Base-by-base conservation (phyloP, 73 alveolate genomes). In the Breviolum minutum region DNA sequence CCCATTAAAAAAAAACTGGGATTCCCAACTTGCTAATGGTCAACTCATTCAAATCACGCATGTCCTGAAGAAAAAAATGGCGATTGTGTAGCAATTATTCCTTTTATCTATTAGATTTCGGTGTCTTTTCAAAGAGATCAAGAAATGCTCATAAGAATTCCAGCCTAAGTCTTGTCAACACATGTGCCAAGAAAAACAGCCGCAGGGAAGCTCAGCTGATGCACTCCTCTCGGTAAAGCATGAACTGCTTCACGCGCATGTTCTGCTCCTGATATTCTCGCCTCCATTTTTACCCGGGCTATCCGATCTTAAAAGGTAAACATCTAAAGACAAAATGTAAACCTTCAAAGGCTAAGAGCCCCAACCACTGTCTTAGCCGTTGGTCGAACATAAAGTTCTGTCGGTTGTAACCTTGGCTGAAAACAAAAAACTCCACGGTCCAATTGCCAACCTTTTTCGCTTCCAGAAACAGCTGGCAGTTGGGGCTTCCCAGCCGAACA, bases 221-320 rank as follows among this genome's bases (percentile, higher is more conserved):
- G 60, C 62, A 70, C 54, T 83, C 99, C 94, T 94, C 94, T 27
- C 99, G 82, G 86, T 94, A 94, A 13, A 79, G 99, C 99, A 80
- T 81, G 54, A 94, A 94, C 86, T 80, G 99, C 99, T 94, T 94
- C 86, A 94, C 92, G 24, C 99, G 94, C 99, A 94, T 94, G 85
- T 94, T 71, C 94, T 94, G 99, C 94, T 94, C 99, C 63, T 94
- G 99, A 29, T 94, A 94, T 40, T 94, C 99, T 32, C 99, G 99
- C 99, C 97, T 89, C 29, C 70, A 40, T 74, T 26, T 14, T n/a
- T n/a, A n/a, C n/a, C n/a, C n/a, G n/a, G n/a, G n/a, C n/a, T n/a
- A n/a, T n/a, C n/a, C n/a, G n/a, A n/a, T n/a, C n/a, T n/a, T n/a
- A n/a, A n/a, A n/a, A n/a, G n/a, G n/a, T n/a, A n/a, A n/a, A n/a